These are phyloP conservation scores for Ulmus americana DNA, from an alignment of 331 rosid species.

Conservation along the genomic window DNA sequence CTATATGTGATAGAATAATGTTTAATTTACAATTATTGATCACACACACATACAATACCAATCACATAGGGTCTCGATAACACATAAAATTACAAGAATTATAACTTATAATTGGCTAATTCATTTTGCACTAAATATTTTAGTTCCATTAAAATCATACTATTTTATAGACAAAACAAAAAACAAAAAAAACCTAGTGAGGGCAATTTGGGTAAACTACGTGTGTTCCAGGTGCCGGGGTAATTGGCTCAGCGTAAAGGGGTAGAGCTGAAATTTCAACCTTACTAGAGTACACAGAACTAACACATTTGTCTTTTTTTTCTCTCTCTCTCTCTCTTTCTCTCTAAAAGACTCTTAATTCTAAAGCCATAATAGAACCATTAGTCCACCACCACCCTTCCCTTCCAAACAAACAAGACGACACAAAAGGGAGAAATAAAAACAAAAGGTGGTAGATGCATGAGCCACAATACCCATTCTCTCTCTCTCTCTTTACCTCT, in stretches of 20 bases:
- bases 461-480: conserved; percentile 54
- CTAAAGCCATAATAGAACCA: conserved; percentile 36
- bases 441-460: conserved; percentile 86
- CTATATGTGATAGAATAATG: no score
- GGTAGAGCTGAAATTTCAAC: conserved; percentile 36
- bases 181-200: background rate
- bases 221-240: background rate
- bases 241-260: conserved; percentile 22
- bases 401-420: conserved; percentile 10
- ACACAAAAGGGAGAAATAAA: conserved; percentile 15
- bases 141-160: no score
- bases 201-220: conserved; percentile 27
- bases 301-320: conserved; percentile 12
- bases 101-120: no score
- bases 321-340: conserved; percentile 5
- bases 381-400: conserved; percentile 37
- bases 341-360: conserved; percentile 14
- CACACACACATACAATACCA: no score
- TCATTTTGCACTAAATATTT: no score
- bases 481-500: conserved; percentile 19
- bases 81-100: no score
- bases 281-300: conserved; percentile 22
- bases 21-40: no score
- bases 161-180: background rate
- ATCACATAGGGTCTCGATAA: no score